Percentiles rank a stretch among this genome's conserved stretches.
phyloP scores from a whole-genome alignment of 2,329 filamentous ascomycete species.

The Fragosphaeria purpurea region DNA sequence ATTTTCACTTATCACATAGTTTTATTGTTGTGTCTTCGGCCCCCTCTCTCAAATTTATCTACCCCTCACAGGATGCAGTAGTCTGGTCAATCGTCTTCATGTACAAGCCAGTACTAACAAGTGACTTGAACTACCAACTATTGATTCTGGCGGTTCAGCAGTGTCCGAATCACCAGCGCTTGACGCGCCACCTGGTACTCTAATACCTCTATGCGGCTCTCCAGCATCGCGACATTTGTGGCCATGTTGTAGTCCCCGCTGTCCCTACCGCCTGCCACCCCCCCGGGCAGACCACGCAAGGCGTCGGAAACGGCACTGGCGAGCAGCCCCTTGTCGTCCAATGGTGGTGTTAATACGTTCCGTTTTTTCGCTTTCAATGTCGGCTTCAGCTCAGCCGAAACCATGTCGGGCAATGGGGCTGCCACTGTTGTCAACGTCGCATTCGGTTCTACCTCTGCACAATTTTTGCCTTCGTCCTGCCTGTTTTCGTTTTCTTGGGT shows the following conservation, averaged over 20 bases:
- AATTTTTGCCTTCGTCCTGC: not conserved
- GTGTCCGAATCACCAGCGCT: conserved; percentile 1
- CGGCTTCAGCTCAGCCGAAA: too few species aligned
- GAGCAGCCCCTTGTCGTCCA: not conserved
- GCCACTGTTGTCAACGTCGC: not conserved
- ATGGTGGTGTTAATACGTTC: not conserved
- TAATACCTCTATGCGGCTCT: conserved; percentile 2
- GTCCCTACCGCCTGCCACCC: not conserved
- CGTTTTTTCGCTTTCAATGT: not conserved
- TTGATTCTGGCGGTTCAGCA: not conserved
- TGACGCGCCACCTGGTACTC: conserved; percentile 1
- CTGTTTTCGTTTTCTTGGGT: not conserved
- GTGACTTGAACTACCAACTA: not conserved
- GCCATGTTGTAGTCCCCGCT: not conserved
- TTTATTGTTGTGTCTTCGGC: too few species aligned
- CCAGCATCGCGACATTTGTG: not conserved
- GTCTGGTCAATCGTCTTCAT: not conserved
- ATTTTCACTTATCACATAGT: too few species aligned
- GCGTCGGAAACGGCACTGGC: not conserved
- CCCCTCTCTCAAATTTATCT: not conserved
- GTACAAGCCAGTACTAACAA: not conserved
- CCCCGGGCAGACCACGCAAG: not conserved
- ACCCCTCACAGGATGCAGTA: not conserved
- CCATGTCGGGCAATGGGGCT: too few species aligned
- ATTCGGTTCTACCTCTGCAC: not conserved